Percentiles rank a stretch among this genome's conserved stretches.
These are phyloP conservation scores for Ascoidea rubescens DNA, from an alignment of 805 yeast genomes.

Conservation along the genomic window DNA sequence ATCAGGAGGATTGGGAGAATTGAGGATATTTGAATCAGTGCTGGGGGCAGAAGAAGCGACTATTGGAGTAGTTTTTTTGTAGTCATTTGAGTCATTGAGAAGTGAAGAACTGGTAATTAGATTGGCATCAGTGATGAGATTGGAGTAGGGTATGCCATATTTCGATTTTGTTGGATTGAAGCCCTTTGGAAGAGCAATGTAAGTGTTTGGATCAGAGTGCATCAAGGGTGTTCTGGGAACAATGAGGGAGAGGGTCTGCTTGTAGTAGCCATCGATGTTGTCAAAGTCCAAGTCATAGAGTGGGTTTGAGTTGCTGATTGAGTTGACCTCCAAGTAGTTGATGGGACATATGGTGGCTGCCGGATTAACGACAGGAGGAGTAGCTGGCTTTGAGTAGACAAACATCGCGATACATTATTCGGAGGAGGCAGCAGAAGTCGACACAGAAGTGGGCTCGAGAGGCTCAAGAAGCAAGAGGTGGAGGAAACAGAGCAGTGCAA, in stretches of 20 bases:
- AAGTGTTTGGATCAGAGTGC: slow-evolving; percentile 9
- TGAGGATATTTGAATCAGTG: no score
- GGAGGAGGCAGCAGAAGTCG: no score
- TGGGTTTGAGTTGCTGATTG: slow-evolving; percentile 6
- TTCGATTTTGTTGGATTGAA: slow-evolving; percentile 10
- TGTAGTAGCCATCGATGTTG: slow-evolving; percentile 8
- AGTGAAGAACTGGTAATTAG: no score
- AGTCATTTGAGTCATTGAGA: no score
- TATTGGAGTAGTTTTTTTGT: no score
- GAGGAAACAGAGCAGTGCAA: no score
- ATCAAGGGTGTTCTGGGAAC: slow-evolving; percentile 8
- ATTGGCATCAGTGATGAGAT: neutral
- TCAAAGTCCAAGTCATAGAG: slow-evolving; percentile 3
- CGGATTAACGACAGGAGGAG: slow-evolving; percentile 5
- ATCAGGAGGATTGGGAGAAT: no score
- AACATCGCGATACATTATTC: no score
- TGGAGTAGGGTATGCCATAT: neutral
- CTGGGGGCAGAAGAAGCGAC: no score
- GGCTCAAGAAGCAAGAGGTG: no score
- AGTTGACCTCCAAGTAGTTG: slow-evolving; percentile 8
- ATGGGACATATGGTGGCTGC: slow-evolving; percentile 10
- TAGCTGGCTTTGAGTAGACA: no score
- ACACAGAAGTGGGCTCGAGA: no score
- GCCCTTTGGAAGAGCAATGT: slow-evolving; percentile 9
- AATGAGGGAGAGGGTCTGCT: slow-evolving; percentile 6